Evolutionary conservation across 2,329 filamentous ascomycete species (phyloP), one percentile per base, ranked within the genome.

Genomic region (Dryadomyces sulphureus): DNA sequence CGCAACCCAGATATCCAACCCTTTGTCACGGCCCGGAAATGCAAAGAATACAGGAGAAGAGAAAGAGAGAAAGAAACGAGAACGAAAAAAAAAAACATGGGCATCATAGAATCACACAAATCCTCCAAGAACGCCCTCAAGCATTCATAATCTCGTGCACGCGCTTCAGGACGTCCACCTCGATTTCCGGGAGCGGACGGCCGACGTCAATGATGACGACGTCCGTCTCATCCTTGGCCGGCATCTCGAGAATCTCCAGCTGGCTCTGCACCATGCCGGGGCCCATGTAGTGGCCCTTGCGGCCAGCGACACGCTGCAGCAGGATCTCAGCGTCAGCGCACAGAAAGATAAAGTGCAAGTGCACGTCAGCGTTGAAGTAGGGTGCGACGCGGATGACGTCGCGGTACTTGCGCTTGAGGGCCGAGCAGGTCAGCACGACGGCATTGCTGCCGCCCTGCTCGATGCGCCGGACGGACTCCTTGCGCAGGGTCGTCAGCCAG

Each of bases 351-450:
- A 98, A 96, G 65, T 95, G 90, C 43, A 96, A 77, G 50, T 75
- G 69, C n/a, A 89, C 75, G 46, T 75, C 73, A 46, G 79, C 75
- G 52, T 79, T 72, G 61, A 82, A 83, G 66, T 89, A 88, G 16
- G 79, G 79, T 7, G 84, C 84, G 8, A 89, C 79, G 27, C 85
- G 78, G 60, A 92, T 86, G 51, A 90, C 84, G 57, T 98, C 92
- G 55, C 92, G 81, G 70, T 98, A 98, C 66, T 94, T 95, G 62
- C 85, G 84, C 72, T 96, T 96, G 45, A 98, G 74, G 1, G 90
- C 92, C 12, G 87, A 94, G 72, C 92, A 98, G 45, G 92, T 94
- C 50, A 98, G 75, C 43, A 98, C 85, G n/a, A 95, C 92, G 42
- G 87, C 82, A 25, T 73, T 65, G 17, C 75, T 70, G 34, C 79